Base-by-base conservation (phyloP, 2,329 filamentous ascomycete species). In the Beauveria scarabaeidicola region DNA sequence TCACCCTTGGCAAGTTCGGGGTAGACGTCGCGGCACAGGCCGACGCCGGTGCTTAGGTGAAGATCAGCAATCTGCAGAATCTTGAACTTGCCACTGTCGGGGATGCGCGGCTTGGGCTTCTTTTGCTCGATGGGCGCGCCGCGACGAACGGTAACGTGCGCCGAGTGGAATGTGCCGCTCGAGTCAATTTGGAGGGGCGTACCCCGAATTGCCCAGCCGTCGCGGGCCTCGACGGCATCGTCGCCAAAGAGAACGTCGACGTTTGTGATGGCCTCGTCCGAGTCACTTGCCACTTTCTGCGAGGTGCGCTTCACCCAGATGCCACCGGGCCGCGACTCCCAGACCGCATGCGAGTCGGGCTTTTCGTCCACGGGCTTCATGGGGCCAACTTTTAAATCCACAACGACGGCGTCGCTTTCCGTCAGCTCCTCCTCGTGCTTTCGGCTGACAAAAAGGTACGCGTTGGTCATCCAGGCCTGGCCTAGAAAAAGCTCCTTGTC, bases 61-160 rank as follows among this genome's bases (percentile, higher is more conserved):
- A 97, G 76, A 75, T 99, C 94, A n/a, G 91, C 89, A 59, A 96
- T 79, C 74, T 99, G 94, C 81, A 99, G 85, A 64, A 99, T 96
- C 78, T 97, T 97, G 78, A 97, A 97, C 66, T 88, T 91, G 32
- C 93, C 94, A 70, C 94, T 91, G 63, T 95, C 91, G 47, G 84
- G 83, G 63, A 99, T 90, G 61, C 89, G 84, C 11, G 88, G 89
- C 43, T 84, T 77, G 1, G 89, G 88, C 70, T 87, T 91, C 67
- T 85, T 81, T 40, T 80, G 72, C 64, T 86, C 83, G 23, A 78
- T 76, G 23, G 83, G 83, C 55, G 80, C 77, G 2, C 94, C 93
- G 66, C 89, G 83, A 54, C 90, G 84, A 53, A 97, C 80, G 27
- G 85, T 95, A 59, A 99, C 72, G 62, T 92, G 86, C 23, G 90